Conservation (phyloP, 2,329 filamentous ascomycete genomes). For the Knufia petricola region DNA sequence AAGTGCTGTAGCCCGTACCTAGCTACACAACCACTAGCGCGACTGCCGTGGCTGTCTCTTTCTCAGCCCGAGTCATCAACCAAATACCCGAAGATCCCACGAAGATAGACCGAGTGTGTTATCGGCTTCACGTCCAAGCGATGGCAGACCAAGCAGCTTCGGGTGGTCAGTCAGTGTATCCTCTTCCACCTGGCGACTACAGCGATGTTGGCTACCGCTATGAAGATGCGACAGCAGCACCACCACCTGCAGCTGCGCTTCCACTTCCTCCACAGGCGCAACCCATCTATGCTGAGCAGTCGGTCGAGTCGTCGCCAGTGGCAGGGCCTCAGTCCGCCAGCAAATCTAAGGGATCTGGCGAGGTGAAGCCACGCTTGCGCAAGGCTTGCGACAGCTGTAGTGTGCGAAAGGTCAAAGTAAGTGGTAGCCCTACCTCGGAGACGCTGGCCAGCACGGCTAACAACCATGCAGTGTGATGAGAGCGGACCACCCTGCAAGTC, state of each 20-base stretch:
- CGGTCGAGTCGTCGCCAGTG: conserved; percentile 8
- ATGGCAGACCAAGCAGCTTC: conserved; percentile 1
- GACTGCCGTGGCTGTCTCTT: too few species aligned
- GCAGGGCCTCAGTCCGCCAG: conserved; percentile 9
- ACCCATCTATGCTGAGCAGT: not conserved
- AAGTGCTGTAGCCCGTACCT: too few species aligned
- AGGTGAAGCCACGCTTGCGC: conserved; percentile 33
- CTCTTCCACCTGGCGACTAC: not conserved
- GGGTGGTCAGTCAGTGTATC: conserved; percentile 2
- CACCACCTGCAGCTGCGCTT: not conserved
- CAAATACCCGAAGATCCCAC: not conserved
- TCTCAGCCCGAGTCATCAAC: not conserved
- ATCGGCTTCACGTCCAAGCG: not conserved
- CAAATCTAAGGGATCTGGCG: conserved; percentile 13
- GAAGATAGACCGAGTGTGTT: not conserved
- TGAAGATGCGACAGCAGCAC: conserved; percentile 2
- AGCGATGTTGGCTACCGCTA: not conserved
- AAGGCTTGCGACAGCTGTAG: conserved; percentile 47
- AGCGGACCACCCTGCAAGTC: conserved; percentile 57
- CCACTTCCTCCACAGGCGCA: not conserved
- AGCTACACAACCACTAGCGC: too few species aligned
- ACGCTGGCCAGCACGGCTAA: too few species aligned
- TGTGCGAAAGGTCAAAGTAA: conserved; percentile 45
- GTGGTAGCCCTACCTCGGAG: too few species aligned
- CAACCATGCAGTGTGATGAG: conserved; percentile 48